Conservation (phyloP, 306 rosid genomes). For the Hippophae gyantsensis region DNA sequence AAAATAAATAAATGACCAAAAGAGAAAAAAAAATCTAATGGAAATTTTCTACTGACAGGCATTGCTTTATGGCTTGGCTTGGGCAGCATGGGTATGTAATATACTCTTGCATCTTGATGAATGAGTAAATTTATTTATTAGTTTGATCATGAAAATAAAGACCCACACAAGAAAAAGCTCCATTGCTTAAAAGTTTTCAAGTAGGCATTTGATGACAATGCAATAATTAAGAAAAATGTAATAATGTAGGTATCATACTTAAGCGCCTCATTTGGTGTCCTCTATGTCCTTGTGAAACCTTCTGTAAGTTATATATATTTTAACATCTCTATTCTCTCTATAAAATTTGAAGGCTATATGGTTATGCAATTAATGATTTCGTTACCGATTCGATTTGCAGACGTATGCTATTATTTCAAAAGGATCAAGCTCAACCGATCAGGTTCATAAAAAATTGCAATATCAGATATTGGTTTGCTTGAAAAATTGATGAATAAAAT, state of each 20-base stretch:
- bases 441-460: slow-evolving; percentile 30
- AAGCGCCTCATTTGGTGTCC: slow-evolving; percentile 57
- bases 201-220: neutral
- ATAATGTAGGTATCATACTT: slow-evolving; percentile 61
- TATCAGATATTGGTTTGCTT: neutral
- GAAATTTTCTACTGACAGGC: slow-evolving; percentile 33
- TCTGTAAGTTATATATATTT: slow-evolving; percentile 36
- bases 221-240: slow-evolving; percentile 6
- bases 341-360: neutral
- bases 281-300: slow-evolving; percentile 66
- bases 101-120: slow-evolving; percentile 1
- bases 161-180: too few species aligned
- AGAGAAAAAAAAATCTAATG: neutral
- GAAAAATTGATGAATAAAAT: neutral
- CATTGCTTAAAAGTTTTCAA: neutral
- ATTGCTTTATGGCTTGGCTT: slow-evolving; percentile 71
- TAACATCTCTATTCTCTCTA: neutral
- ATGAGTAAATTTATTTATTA: too few species aligned
- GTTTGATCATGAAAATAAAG: too few species aligned
- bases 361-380: slow-evolving; percentile 1
- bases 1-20: neutral
- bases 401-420: slow-evolving; percentile 67
- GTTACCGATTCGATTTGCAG: slow-evolving; percentile 30
- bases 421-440: slow-evolving; percentile 62
- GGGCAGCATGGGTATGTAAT: slow-evolving; percentile 75